A percentile compares a stretch with the other conserved stretches of the same genome.
These are phyloP conservation scores for Tetradesmus lagerheimii DNA, from an alignment of 139 green algal genomes.

Conservation along the genomic window DNA sequence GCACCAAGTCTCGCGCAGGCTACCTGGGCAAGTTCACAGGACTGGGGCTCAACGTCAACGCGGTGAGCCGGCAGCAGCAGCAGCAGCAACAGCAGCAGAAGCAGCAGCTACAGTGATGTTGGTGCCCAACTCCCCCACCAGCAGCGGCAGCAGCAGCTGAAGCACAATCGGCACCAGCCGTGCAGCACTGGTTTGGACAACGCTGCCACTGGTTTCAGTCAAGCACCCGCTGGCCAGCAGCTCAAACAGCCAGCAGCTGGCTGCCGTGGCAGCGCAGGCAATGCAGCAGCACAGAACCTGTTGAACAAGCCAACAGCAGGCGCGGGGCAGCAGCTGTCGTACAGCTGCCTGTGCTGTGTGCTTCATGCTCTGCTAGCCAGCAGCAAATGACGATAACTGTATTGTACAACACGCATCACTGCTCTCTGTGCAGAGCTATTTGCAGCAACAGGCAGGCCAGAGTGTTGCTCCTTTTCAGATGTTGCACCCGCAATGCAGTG, in stretches of 20 bases:
- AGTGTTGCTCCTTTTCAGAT: no score
- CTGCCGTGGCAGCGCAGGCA: not conserved
- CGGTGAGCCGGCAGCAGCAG: not conserved
- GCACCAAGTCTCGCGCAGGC: slow-evolving; percentile 95
- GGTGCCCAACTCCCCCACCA: no score
- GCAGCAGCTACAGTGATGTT: no score
- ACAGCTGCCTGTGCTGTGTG: not conserved
- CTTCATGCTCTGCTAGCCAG: not conserved
- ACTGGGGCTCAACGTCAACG: slow-evolving; percentile 91
- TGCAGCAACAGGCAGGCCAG: no score
- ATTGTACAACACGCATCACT: no score
- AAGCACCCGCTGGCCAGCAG: not conserved
- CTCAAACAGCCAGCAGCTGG: slow-evolving; percentile 36
- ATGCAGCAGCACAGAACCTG: no score
- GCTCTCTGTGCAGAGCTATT: no score
- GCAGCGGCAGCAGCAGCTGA: not conserved
- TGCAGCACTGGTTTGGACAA: no score
- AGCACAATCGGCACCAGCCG: not conserved
- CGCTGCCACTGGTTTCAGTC: not conserved
- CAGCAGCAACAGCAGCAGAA: not conserved
- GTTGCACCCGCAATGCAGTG: no score
- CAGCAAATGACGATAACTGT: not conserved
- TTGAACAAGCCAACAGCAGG: not conserved
- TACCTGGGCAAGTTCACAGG: slow-evolving; percentile 97
- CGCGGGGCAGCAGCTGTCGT: not conserved